Evolutionary conservation across 225 moss, liverwort and hornwort species (phyloP).

Genomic region (Polytrichum commune): DNA sequence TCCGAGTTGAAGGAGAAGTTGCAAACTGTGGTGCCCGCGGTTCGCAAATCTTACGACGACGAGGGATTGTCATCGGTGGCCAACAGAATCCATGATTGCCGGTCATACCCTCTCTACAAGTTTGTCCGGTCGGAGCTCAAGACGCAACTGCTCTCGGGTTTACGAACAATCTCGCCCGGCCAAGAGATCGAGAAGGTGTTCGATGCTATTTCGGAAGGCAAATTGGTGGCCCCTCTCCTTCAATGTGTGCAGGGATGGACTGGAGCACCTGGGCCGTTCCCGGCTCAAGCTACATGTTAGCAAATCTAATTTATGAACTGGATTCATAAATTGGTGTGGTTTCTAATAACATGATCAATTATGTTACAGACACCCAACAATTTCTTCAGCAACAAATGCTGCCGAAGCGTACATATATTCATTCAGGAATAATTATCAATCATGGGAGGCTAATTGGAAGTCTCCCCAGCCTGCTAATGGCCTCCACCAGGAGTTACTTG

Average conservation of each 20-base stretch:
- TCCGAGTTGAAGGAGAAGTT: slow-evolving; percentile 7
- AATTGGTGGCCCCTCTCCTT: slow-evolving; percentile 15
- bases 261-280: slow-evolving; percentile 20
- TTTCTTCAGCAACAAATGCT: no score
- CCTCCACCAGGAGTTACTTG: no score
- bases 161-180: slow-evolving; percentile 14
- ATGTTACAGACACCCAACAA: no score
- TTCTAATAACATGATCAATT: no score
- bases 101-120: slow-evolving; percentile 18
- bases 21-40: slow-evolving; percentile 5
- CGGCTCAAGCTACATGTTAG: no score
- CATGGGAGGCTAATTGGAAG: no score
- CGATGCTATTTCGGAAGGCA: slow-evolving; percentile 21
- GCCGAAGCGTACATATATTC: no score
- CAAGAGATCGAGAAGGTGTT: slow-evolving; percentile 21
- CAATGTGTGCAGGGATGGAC: slow-evolving; percentile 17
- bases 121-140: slow-evolving; percentile 17
- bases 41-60: slow-evolving; percentile 12
- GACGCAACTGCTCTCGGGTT: slow-evolving; percentile 14
- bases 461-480: no score
- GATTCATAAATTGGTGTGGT: no score
- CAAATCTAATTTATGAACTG: no score
- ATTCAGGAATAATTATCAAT: no score
- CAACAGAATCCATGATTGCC: slow-evolving; percentile 11
- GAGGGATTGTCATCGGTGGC: slow-evolving; percentile 14